Percentiles rank a stretch among this genome's conserved stretches.
Conservation (phyloP, 768 basidiomycete genomes). For the Tubosaeta sp. region DNA sequence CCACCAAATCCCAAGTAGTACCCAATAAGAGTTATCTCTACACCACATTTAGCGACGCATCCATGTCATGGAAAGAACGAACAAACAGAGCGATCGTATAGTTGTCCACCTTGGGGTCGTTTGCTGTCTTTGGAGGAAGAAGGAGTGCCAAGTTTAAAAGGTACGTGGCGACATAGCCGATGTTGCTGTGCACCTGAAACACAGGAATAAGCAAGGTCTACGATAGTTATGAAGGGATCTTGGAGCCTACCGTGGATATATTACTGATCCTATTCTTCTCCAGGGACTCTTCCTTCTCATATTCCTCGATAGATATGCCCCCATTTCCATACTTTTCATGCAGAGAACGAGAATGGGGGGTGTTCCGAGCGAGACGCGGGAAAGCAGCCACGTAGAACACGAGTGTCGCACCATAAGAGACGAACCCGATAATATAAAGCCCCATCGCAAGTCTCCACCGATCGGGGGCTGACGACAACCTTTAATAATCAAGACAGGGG, state of each 20-base stretch:
- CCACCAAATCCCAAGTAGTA: constrained; percentile 83
- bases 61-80: too few species aligned
- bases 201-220: not conserved
- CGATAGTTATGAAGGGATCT: not conserved
- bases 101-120: constrained; percentile 64
- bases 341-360: constrained; percentile 53
- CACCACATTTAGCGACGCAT: not conserved
- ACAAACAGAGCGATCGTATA: constrained; percentile 68
- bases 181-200: constrained; percentile 64
- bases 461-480: constrained; percentile 45
- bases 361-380: constrained; percentile 79
- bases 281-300: constrained; percentile 69
- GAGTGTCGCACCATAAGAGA: constrained; percentile 74
- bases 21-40: constrained; percentile 74
- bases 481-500: not conserved
- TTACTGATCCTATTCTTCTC: constrained; percentile 86
- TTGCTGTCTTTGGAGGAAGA: constrained; percentile 42
- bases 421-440: constrained; percentile 74
- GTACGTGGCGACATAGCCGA: constrained; percentile 66
- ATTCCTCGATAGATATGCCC: constrained; percentile 55
- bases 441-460: constrained; percentile 77
- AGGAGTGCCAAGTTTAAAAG: constrained; percentile 68
- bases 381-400: constrained; percentile 79
- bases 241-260: constrained; percentile 61
- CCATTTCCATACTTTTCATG: constrained; percentile 55